Evolutionary conservation across 192 early-diverging fungal genomes (phyloP).

Genomic region (Coemansia sp.): DNA sequence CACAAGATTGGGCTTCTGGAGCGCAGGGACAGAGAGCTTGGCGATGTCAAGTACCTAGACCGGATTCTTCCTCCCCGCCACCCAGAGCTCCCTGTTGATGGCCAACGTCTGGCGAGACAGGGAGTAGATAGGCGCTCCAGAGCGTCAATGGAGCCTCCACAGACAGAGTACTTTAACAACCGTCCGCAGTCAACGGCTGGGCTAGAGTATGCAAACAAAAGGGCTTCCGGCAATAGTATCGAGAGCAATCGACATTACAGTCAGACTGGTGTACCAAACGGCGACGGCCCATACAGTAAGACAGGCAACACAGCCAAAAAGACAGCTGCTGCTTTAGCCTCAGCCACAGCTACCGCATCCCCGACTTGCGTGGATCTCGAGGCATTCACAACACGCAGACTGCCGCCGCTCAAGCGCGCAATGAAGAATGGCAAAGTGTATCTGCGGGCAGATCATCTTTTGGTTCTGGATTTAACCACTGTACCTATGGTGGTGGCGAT

Average conservation of each 20-base stretch:
- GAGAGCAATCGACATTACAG: background rate
- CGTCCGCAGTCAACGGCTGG: slow-evolving; percentile 1
- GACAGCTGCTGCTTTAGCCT: background rate
- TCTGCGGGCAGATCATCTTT: slow-evolving; percentile 23
- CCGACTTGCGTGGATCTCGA: background rate
- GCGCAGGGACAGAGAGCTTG: background rate
- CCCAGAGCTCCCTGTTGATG: background rate
- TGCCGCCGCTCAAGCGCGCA: slow-evolving; percentile 28
- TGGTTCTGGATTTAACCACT: slow-evolving; percentile 32
- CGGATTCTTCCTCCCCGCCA: slow-evolving; percentile 7
- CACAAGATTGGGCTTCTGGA: background rate
- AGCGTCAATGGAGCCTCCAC: background rate
- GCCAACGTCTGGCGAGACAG: too few species aligned
- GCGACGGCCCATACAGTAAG: background rate
- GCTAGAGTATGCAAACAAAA: background rate
- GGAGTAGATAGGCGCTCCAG: background rate
- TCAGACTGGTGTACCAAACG: background rate
- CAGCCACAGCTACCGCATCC: background rate
- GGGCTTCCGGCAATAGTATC: background rate
- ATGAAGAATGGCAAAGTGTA: slow-evolving; percentile 44
- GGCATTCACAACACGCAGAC: slow-evolving; percentile 18
- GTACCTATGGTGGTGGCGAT: slow-evolving; percentile 15
- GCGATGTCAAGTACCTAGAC: background rate
- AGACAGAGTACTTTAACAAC: slow-evolving; percentile 4
- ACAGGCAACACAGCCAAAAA: background rate